Evolutionary conservation across 2,329 filamentous ascomycete genomes (phyloP), one percentile per base, ranked within the genome.

Genomic region (Fusarium incarnatum): DNA sequence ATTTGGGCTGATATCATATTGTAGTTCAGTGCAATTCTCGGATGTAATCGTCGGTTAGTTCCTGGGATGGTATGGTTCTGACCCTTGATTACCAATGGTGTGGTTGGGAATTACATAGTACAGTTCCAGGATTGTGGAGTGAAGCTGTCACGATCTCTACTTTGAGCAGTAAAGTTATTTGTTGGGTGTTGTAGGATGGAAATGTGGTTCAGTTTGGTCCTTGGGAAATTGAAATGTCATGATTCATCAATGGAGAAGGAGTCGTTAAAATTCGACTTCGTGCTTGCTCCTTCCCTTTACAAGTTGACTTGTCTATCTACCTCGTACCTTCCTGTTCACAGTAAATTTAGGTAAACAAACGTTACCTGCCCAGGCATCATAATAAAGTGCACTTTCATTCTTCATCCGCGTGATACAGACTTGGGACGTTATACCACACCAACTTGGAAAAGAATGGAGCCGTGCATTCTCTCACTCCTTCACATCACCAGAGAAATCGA

Each of bases 401-500:
- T 27, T n/a, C 18, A 37, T 59, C 34, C 22, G 37, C 67, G 59
- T 73, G 60, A 60, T 54, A 60, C 44, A 57, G 47, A 61, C 37
- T 59, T 34, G 40, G 13, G 13, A 56, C 22, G 22, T 48, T 56
- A 45, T 56, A 56, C 50, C 42, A 64, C 50, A 52, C 27, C 41
- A 65, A 53, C 49, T 28, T 25, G 18, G 41, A 52, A 49, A 40
- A 52, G 18, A 54, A 32, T 67, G 44, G 45, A 70, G 22, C 49
- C 56, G 30, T 34, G 50, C 47, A 47, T 42, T 63, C 62, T 52
- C 60, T 56, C 25, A 41, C 49, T 68, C 41, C 45, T 69, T 55
- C 48, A 68, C 55, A 45, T 44, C 56, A 57, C 52, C 60, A 60
- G 27, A 49, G 25, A 57, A 62, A 44, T 20, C 22, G 48, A 41